Percentiles rank a stretch among this genome's conserved stretches.
phyloP scores from a whole-genome alignment of 2,329 filamentous ascomycete genomes.

The Akanthomyces lecanii region DNA sequence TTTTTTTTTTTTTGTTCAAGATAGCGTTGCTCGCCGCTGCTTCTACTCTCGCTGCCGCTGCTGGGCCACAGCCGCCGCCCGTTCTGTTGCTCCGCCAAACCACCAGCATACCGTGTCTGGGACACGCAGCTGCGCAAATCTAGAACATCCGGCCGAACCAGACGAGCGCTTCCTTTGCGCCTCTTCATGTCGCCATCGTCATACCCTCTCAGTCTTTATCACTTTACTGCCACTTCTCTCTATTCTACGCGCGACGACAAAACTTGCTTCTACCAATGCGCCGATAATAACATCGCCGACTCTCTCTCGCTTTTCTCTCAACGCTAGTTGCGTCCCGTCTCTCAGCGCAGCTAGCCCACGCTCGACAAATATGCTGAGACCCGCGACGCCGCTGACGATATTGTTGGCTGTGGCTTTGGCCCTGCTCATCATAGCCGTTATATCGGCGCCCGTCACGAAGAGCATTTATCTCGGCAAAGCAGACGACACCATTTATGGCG shows the following conservation, averaged over 20 bases:
- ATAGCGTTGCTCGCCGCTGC: neutral
- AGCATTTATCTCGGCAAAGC: conserved; percentile 78
- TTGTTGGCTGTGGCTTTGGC: conserved; percentile 82
- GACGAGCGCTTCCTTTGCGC: neutral
- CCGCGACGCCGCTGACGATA: conserved; percentile 85
- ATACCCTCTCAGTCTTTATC: neutral
- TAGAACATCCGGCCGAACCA: neutral
- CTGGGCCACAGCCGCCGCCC: neutral
- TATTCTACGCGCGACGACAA: neutral
- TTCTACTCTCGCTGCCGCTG: neutral
- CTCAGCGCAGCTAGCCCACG: conserved; percentile 19
- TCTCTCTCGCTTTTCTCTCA: neutral
- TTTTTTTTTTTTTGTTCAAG: neutral
- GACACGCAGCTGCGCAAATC: neutral
- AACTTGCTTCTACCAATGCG: conserved; percentile 3
- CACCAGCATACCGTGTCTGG: neutral
- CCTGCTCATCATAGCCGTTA: conserved; percentile 75
- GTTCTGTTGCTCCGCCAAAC: neutral
- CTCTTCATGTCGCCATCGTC: neutral
- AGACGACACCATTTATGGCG: conserved; percentile 75
- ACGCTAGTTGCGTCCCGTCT: conserved; percentile 15
- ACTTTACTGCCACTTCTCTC: neutral
- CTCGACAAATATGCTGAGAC: conserved; percentile 68
- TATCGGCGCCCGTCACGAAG: conserved; percentile 89
- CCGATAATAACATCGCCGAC: neutral